phyloP scores from a whole-genome alignment of 2,329 filamentous ascomycete species.

The Neofusicoccum umdonicola region DNA sequence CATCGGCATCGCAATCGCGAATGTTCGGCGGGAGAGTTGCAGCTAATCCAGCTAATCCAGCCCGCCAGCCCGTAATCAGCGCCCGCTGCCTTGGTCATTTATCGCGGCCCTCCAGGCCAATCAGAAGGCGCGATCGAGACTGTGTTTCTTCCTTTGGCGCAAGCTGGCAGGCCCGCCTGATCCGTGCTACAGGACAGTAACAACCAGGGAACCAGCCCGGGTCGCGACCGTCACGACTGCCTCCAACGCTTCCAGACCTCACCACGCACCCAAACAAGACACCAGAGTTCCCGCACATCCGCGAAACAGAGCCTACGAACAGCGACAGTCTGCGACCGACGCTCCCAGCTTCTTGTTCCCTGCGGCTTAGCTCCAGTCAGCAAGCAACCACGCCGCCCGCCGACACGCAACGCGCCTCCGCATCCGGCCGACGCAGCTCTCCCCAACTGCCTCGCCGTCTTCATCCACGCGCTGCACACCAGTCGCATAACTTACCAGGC shows the following conservation, averaged over 20 bases:
- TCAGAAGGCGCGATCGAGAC: constrained; percentile 1
- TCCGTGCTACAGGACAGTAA: constrained; percentile 14
- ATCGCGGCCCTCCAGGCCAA: constrained; percentile 1
- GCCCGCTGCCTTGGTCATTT: constrained; percentile 9
- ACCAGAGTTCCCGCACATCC: background rate
- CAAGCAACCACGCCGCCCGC: constrained; percentile 6
- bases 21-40: background rate
- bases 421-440: constrained; percentile 15
- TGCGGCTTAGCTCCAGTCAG: constrained; percentile 12
- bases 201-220: constrained; percentile 9
- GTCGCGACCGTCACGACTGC: background rate
- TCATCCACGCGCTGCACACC: background rate
- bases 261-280: background rate
- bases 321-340: constrained; percentile 14
- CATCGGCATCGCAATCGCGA: background rate
- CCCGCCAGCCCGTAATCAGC: constrained; percentile 6
- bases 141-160: constrained; percentile 11
- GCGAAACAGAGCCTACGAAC: background rate
- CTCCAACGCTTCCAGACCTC: background rate
- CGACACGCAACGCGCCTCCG: constrained; percentile 13
- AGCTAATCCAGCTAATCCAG: constrained; percentile 14
- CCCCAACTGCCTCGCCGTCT: constrained; percentile 9
- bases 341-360: background rate
- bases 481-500: background rate
- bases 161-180: constrained; percentile 13